Evolutionary conservation across 768 basidiomycete species (phyloP), one percentile per base, ranked within the genome.

Genomic region (Mycena filopes): DNA sequence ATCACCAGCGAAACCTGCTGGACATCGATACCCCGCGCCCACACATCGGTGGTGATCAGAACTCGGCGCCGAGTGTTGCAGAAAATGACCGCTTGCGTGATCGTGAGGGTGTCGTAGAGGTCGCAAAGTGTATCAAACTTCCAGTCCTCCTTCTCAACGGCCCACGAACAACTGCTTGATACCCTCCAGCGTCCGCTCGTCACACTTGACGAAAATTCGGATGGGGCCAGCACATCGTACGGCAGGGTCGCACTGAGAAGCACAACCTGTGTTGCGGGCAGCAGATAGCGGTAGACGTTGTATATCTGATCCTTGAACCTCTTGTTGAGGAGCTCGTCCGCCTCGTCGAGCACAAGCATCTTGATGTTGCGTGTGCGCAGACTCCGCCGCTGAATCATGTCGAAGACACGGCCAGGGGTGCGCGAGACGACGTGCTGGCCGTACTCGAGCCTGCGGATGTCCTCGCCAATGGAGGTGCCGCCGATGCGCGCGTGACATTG

Each of bases 291-390:
- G 80, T 98, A 98, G 65, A 98, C 94, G 79, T 99, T 97, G 82
- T 98, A 98, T 75, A 98, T 98, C 81, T 98, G 96, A 77, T 99
- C 96, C 80, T 96, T 97, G 90, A 99, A 98, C 23, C 97, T 97
- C 80, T 96, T 96, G 84, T 96, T 95, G 67, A 99, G 86, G 62
- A 99, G 82, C 77, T 98, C 96, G 76, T 99, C 97, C 62, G 96
- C 96, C 80, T 96, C 95, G 72, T n/a, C n/a, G n/a, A n/a, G n/a
- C n/a, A n/a, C n/a, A n/a, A n/a, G n/a, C n/a, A n/a, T n/a, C n/a
- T n/a, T 96, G 86, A 99, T 96, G 79, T 96, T 96, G 70, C 96
- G 89, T 54, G 97, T 98, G 64, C 95, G 89, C 65, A 99, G 84
- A 73, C 92, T 92, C 71, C 96, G 87, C 73, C 97, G 87, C 65